These are phyloP conservation scores for Mortierella sp. DNA, from an alignment of 371 early-diverging fungal species.

Conservation along the genomic window DNA sequence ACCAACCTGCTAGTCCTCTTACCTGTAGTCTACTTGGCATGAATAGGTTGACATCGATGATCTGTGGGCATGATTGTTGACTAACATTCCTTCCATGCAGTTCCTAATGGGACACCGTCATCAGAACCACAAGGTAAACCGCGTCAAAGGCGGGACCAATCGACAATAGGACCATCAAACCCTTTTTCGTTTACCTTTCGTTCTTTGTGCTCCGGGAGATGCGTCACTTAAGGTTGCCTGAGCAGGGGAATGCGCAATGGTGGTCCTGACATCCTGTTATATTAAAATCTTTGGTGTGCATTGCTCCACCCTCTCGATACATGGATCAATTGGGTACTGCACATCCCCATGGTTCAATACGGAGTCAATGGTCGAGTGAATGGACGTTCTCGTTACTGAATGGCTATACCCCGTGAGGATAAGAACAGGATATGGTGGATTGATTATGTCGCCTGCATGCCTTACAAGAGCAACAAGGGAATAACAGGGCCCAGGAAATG, in stretches of 20 bases:
- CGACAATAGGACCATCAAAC: neutral
- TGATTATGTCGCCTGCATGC: slow-evolving; percentile 2
- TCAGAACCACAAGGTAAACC: slow-evolving; percentile 3
- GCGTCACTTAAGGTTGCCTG: neutral
- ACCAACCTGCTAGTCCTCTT: too few species aligned
- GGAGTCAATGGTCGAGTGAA: neutral
- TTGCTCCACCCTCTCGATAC: too few species aligned
- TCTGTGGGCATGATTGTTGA: neutral
- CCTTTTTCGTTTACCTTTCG: neutral
- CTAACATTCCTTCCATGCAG: slow-evolving; percentile 24
- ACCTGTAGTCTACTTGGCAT: neutral
- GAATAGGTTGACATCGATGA: neutral
- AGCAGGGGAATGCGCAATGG: too few species aligned
- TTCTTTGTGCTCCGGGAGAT: neutral
- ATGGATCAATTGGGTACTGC: neutral
- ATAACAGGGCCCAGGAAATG: slow-evolving; percentile 1
- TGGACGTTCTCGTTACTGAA: neutral
- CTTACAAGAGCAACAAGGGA: neutral
- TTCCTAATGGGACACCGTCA: slow-evolving; percentile 1
- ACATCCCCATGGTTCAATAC: too few species aligned
- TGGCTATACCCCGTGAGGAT: neutral
- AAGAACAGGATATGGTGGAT: neutral
- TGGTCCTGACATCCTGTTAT: too few species aligned
- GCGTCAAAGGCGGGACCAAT: neutral
- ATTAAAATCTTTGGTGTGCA: too few species aligned